phyloP scores from a whole-genome alignment of 352 stramenopile species.

The Phytophthora pini region DNA sequence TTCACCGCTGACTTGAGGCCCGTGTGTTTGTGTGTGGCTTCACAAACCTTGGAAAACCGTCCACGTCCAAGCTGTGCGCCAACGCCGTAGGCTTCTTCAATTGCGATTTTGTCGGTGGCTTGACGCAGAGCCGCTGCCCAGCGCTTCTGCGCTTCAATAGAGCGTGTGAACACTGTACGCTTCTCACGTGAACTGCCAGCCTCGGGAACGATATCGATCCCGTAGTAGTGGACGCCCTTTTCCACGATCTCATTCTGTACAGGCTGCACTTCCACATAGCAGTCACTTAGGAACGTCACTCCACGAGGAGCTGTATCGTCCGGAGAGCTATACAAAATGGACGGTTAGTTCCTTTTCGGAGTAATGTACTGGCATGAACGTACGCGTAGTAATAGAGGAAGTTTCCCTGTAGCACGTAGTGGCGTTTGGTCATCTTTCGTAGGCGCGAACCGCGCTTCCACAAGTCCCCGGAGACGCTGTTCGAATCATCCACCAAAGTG shows the following conservation, averaged over 20 bases:
- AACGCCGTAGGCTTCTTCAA: constrained; percentile 92
- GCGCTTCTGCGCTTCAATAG: constrained; percentile 71
- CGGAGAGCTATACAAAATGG: constrained; percentile 41
- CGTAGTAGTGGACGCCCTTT: constrained; percentile 85
- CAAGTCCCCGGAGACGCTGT: constrained; percentile 61
- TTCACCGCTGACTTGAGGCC: constrained; percentile 90
- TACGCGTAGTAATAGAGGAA: constrained; percentile 91
- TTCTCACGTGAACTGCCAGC: constrained; percentile 71
- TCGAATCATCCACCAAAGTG: constrained; percentile 39
- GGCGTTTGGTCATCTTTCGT: constrained; percentile 88
- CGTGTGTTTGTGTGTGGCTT: constrained; percentile 68
- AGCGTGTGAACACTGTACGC: constrained; percentile 86
- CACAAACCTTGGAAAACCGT: constrained; percentile 90
- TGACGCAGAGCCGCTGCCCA: constrained; percentile 82
- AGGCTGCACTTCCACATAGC: constrained; percentile 73
- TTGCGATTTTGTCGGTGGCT: constrained; percentile 88
- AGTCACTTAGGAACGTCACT: constrained; percentile 83
- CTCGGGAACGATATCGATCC: constrained; percentile 88
- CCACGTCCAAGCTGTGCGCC: constrained; percentile 88
- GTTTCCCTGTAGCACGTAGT: constrained; percentile 88
- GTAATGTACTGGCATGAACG: constrained; percentile 14
- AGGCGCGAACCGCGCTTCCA: constrained; percentile 83
- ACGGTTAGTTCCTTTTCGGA: neutral
- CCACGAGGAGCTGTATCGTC: constrained; percentile 78
- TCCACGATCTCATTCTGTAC: constrained; percentile 65